Evolutionary conservation across 139 green algal genomes (phyloP).

Genomic region (Coelastrella sp.): DNA sequence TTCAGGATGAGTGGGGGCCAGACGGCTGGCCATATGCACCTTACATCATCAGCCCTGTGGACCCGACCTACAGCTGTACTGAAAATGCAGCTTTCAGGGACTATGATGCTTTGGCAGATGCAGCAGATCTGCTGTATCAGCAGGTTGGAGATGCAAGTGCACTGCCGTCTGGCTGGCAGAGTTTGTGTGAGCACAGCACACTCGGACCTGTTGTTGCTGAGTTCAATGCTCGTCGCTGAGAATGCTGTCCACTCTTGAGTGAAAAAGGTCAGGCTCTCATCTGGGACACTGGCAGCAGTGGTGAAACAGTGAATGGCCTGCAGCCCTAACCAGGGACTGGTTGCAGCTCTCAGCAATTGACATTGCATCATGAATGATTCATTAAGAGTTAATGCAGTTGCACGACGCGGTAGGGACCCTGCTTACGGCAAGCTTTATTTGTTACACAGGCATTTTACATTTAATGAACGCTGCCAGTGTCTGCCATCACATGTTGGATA

Average conservation of each 20-base stretch:
- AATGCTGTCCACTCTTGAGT: neutral
- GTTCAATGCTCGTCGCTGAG: neutral
- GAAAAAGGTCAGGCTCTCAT: too few relatives aligned
- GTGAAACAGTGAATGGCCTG: too few relatives aligned
- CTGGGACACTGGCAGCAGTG: too few relatives aligned
- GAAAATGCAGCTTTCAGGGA: neutral
- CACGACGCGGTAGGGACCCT: too few relatives aligned
- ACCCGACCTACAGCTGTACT: slow-evolving; percentile 27
- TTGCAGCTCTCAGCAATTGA: too few relatives aligned
- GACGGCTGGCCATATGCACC: neutral
- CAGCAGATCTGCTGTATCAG: slow-evolving; percentile 5
- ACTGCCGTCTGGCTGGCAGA: neutral
- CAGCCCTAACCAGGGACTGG: too few relatives aligned
- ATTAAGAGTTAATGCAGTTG: too few relatives aligned
- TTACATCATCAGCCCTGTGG: slow-evolving; percentile 36
- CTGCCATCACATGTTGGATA: too few relatives aligned
- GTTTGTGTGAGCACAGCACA: neutral
- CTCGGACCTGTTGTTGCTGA: neutral
- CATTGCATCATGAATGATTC: too few relatives aligned
- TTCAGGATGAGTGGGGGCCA: slow-evolving; percentile 12
- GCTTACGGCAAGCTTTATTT: too few relatives aligned
- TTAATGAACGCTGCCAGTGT: too few relatives aligned
- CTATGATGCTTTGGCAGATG: slow-evolving; percentile 13
- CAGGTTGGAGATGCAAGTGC: neutral
- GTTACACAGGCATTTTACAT: too few relatives aligned